Percentiles rank a stretch among this genome's conserved stretches.
phyloP scores from a whole-genome alignment of 192 early-diverging fungal genomes.

The Backusella sp. region DNA sequence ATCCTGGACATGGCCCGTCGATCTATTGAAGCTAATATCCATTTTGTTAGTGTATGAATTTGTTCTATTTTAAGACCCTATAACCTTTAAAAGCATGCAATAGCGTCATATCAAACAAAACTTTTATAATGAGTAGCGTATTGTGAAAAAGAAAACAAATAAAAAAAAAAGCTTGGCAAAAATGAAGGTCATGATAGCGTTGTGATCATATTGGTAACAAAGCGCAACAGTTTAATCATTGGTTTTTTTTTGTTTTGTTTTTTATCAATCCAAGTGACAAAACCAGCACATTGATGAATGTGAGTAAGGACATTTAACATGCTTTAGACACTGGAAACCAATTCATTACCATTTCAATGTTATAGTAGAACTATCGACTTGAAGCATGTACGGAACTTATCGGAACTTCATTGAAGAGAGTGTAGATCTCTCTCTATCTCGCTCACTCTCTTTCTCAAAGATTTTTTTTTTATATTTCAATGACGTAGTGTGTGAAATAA shows the following conservation, averaged over 20 bases:
- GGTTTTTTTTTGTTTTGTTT: not conserved
- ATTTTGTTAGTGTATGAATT: not conserved
- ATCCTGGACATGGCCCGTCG: not conserved
- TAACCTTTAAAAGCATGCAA: not conserved
- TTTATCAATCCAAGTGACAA: too few species aligned
- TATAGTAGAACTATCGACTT: not conserved
- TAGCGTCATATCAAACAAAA: not conserved
- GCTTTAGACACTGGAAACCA: too few species aligned
- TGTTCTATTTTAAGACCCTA: not conserved
- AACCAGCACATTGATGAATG: too few species aligned
- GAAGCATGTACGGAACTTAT: not conserved
- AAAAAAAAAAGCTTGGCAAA: not conserved
- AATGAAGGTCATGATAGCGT: not conserved
- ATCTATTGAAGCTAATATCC: not conserved
- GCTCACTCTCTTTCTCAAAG: not conserved
- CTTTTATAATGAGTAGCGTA: not conserved
- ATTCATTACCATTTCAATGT: not conserved
- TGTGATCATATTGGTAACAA: not conserved
- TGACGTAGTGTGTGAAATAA: not conserved
- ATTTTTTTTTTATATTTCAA: not conserved
- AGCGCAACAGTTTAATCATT: not conserved
- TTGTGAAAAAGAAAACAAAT: not conserved
- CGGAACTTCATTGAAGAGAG: not conserved
- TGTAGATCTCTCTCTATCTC: not conserved
- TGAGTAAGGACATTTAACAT: too few species aligned